Percentiles rank a stretch among this genome's conserved stretches.
These are phyloP conservation scores for Nicotiana knightiana DNA, from an alignment of 257 asterid genomes.

Conservation along the genomic window DNA sequence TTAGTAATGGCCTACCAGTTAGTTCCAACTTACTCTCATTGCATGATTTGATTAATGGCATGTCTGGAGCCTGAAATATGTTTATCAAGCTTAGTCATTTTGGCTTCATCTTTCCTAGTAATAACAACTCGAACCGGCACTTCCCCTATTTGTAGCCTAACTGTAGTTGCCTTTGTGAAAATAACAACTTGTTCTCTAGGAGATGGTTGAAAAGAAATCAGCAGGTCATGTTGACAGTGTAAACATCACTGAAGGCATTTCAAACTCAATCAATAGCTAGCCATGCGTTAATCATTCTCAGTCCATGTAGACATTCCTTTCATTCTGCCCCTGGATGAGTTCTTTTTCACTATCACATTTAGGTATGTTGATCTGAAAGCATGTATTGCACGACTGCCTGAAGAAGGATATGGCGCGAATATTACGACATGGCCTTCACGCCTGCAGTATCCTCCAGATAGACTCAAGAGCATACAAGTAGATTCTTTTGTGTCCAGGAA, in stretches of 20 bases:
- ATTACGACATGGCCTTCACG: slow-evolving; percentile 84
- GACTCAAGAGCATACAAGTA: slow-evolving; percentile 78
- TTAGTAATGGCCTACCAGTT: background rate
- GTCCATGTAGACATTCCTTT: background rate
- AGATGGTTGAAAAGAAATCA: background rate
- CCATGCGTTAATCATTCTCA: background rate
- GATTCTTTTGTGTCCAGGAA: slow-evolving; percentile 76
- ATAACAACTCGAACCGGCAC: background rate
- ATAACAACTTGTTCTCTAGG: background rate
- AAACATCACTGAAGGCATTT: background rate
- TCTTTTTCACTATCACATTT: slow-evolving; percentile 15
- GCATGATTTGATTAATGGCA: background rate
- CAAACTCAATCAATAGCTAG: background rate
- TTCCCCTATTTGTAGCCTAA: background rate
- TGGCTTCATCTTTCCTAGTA: background rate
- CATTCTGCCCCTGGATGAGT: background rate
- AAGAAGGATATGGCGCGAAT: slow-evolving; percentile 72
- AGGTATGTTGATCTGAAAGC: slow-evolving; percentile 90
- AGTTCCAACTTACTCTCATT: background rate
- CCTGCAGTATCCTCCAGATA: slow-evolving; percentile 75
- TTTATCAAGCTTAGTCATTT: background rate
- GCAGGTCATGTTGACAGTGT: background rate
- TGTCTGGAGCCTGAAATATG: background rate
- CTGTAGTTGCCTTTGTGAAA: background rate
- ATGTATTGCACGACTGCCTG: slow-evolving; percentile 74